A percentile compares a stretch with the other conserved stretches of the same genome.
phyloP scores from a whole-genome alignment of 192 early-diverging fungal species.

The Glomus cerebriforme region DNA sequence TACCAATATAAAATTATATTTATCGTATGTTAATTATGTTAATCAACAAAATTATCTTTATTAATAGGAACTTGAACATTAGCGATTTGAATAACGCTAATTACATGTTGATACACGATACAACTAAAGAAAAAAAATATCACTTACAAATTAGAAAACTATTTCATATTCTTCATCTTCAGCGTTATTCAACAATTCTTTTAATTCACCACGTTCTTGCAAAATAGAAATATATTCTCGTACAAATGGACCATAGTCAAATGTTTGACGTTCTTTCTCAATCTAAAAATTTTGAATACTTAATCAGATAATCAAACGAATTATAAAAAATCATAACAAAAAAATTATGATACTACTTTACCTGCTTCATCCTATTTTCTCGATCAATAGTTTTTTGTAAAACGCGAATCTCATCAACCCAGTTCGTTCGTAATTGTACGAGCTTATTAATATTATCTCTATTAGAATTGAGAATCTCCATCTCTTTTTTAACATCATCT shows the following conservation, averaged over 20 bases:
- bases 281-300: background rate
- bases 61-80: no score
- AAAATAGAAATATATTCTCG: conserved; percentile 25
- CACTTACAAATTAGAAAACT: background rate
- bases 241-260: conserved; percentile 30
- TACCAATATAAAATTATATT: no score
- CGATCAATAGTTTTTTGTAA: background rate
- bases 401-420: background rate
- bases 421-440: background rate
- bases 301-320: background rate
- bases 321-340: background rate
- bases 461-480: background rate
- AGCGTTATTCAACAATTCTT: background rate
- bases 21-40: no score
- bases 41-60: no score
- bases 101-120: no score
- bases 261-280: conserved; percentile 8
- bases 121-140: no score
- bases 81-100: no score
- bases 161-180: background rate
- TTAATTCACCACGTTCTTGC: conserved; percentile 16
- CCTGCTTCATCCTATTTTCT: conserved; percentile 4
- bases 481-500: background rate
- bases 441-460: background rate
- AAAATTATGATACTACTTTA: background rate